Evolutionary conservation across 2,329 filamentous ascomycete genomes (phyloP), one percentile per base, ranked within the genome.

Genomic region (Curvularia sp.): DNA sequence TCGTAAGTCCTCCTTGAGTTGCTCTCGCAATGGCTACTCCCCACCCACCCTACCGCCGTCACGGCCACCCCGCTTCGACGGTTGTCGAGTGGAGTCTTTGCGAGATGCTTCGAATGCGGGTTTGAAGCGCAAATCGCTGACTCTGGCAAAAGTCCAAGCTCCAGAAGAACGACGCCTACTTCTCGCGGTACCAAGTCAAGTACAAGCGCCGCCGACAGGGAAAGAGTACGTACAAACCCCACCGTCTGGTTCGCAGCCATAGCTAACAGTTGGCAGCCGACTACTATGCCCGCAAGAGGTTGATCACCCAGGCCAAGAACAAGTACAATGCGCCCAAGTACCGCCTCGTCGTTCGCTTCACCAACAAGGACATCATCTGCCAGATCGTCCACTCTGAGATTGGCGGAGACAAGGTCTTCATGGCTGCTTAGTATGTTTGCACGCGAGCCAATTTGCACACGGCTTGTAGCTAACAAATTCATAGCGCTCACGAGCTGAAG

Each of bases 71-170:
- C 73, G 70, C 69, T 60, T 70, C 63, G 68, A 68, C 66, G 48
- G 41, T 44, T 55, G 69, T 68, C 65, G 69, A 68, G 69, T 71
- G 64, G 73, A 74, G 75, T 78, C 75, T 74, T 66, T 73, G 74
- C 94, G 97, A 97, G 92, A 92, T 96, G 93, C 93, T 97, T 97
- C 94, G 93, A 82, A 82, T 72, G 69, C 68, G 69, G 81, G 80
- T 75, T 93, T 97, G 93, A 97, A 97, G 93, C 93, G 93, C 88
- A 88, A 97, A 97, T 97, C 97, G 94, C 94, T 97, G 93, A 97
- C 92, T 97, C 91, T 89, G 85, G 84, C 82, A 82, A 72, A 80
- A 97, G 93, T 88, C 91, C 87, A 98, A 98, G 89, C 83, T 89
- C 81, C 87, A 95, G 81, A 98, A 98, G 91, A 97, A 90, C 88